These are phyloP conservation scores for Diaporthe sp. DNA, from an alignment of 2,329 filamentous ascomycete genomes.

Conservation along the genomic window DNA sequence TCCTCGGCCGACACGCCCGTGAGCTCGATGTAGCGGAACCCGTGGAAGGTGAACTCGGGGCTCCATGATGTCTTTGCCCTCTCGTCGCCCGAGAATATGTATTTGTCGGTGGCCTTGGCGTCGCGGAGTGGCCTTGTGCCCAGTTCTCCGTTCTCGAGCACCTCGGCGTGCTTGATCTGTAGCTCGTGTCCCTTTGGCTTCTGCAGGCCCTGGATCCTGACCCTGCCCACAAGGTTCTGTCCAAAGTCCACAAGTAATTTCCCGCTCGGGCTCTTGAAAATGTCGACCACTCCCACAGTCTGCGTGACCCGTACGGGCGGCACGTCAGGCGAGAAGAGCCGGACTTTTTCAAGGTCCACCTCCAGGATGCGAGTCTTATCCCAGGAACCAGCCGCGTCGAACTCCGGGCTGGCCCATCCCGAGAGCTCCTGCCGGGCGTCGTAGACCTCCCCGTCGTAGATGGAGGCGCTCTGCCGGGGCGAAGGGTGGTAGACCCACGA, in stretches of 20 bases:
- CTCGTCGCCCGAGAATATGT: constrained; percentile 43
- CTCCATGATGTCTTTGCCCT: constrained; percentile 45
- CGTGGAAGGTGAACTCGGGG: constrained; percentile 63
- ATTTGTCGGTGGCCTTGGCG: constrained; percentile 53
- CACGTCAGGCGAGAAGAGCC: constrained; percentile 45
- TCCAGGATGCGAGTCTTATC: constrained; percentile 34
- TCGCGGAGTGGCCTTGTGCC: constrained; percentile 52
- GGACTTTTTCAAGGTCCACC: constrained; percentile 31
- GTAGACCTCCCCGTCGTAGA: constrained; percentile 47
- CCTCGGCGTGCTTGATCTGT: constrained; percentile 63
- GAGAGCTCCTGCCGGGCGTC: constrained; percentile 42
- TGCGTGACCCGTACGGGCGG: constrained; percentile 45
- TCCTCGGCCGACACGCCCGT: constrained; percentile 50
- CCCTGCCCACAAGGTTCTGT: constrained; percentile 66
- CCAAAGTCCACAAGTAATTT: constrained; percentile 66
- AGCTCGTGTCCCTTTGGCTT: constrained; percentile 53
- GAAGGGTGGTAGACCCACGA: constrained; percentile 41
- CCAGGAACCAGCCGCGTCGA: constrained; percentile 7
- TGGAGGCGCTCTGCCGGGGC: constrained; percentile 38
- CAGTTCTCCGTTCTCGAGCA: constrained; percentile 60
- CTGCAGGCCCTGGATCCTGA: constrained; percentile 50
- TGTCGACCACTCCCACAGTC: constrained; percentile 34
- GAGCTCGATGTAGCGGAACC: constrained; percentile 63
- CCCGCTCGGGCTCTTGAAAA: constrained; percentile 42
- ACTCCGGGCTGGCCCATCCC: constrained; percentile 30